phyloP scores from a whole-genome alignment of 1,284 basidiomycete genomes.

The Agaricales sp. region DNA sequence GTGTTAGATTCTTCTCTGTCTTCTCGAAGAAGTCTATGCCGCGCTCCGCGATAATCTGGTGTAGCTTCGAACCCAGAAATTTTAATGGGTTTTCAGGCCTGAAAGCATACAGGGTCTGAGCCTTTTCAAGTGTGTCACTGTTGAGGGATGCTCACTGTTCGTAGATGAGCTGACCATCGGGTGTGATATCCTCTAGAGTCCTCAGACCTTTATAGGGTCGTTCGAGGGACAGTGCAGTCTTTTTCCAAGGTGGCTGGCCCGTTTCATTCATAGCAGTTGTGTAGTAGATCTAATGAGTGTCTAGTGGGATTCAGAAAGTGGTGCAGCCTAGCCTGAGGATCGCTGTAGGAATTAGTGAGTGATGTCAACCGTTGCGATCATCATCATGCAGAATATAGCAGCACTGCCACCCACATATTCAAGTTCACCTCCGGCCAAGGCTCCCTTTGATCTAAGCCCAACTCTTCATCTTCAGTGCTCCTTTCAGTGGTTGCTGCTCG shows the following conservation, averaged over 20 bases:
- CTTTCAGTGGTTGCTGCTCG: no score
- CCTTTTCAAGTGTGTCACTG: constrained; percentile 1
- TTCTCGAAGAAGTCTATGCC: constrained; percentile 67
- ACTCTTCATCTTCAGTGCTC: no score
- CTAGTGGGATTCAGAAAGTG: no score
- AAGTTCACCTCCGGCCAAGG: no score
- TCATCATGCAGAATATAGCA: no score
- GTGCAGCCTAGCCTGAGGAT: no score
- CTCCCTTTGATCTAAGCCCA: no score
- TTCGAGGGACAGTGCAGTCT: constrained; percentile 58
- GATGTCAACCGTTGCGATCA: no score
- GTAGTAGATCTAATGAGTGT: no score
- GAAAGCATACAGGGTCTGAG: constrained; percentile 13
- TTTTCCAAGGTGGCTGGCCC: constrained; percentile 42
- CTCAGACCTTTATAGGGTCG: constrained; percentile 66
- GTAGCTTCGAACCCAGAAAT: constrained; percentile 49
- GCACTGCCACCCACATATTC: no score
- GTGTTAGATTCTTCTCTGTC: constrained; percentile 23
- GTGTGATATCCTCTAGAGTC: constrained; percentile 56
- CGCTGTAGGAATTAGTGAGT: no score
- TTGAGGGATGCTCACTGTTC: constrained; percentile 44
- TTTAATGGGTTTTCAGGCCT: constrained; percentile 47
- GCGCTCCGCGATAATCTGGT: constrained; percentile 59
- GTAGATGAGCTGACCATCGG: constrained; percentile 56
- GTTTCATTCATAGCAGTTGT: constrained; percentile 14